A percentile compares a stretch with the other conserved stretches of the same genome.
Conservation (phyloP, 2,329 filamentous ascomycete genomes). For the Botrytis elliptica region DNA sequence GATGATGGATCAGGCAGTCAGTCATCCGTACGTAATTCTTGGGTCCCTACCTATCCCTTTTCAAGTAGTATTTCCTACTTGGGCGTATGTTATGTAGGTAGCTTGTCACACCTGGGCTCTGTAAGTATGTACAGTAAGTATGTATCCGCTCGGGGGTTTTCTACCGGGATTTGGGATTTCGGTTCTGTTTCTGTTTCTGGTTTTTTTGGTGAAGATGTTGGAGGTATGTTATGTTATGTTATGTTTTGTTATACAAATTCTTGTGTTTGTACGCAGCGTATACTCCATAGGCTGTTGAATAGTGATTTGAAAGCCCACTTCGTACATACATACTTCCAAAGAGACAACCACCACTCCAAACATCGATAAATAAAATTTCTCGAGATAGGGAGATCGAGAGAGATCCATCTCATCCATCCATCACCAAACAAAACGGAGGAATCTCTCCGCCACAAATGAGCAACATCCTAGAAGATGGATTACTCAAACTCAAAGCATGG, state of each 20-base stretch:
- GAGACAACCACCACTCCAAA: background rate
- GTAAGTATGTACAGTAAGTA: background rate
- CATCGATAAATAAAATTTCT: background rate
- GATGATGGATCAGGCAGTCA: background rate
- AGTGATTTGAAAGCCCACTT: background rate
- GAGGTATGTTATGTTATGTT: no score
- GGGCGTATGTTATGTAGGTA: accelerated
- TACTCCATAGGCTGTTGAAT: background rate
- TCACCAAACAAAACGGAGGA: background rate
- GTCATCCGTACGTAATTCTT: background rate
- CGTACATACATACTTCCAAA: background rate
- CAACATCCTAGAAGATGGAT: background rate
- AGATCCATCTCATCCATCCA: no score
- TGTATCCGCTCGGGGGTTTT: background rate
- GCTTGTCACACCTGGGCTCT: background rate
- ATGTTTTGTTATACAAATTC: background rate
- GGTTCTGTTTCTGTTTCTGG: background rate
- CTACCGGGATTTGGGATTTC: background rate
- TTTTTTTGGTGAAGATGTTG: no score
- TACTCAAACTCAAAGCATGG: background rate
- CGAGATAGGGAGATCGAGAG: no score
- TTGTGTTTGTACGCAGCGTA: background rate
- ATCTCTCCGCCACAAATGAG: background rate
- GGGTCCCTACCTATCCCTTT: background rate
- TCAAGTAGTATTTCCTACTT: background rate